Conservation (phyloP, 2,329 filamentous ascomycete species). For the Aureobasidium subglaciale region DNA sequence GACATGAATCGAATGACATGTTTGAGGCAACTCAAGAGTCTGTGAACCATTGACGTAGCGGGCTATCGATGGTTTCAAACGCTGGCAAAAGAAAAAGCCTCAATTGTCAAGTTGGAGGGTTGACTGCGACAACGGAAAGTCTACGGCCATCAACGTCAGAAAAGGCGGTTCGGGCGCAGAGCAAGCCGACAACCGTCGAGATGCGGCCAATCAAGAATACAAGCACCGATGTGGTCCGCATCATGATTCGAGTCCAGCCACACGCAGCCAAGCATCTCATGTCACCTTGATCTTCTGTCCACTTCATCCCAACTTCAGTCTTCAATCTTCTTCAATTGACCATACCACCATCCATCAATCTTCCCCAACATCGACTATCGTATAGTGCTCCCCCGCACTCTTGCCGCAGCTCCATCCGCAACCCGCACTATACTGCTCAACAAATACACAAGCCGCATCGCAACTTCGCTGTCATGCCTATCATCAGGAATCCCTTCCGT, state of each 20-base stretch:
- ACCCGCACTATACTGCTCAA: conserved; percentile 4
- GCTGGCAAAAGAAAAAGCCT: neutral
- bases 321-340: neutral
- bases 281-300: neutral
- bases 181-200: neutral
- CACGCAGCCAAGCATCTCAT: neutral
- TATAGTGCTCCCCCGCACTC: neutral
- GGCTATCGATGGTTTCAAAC: neutral
- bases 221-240: neutral
- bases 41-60: neutral
- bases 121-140: conserved; percentile 1
- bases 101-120: neutral
- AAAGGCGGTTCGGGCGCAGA: neutral
- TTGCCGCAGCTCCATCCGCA: neutral
- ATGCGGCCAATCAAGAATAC: conserved; percentile 1
- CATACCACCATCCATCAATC: neutral
- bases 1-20: neutral
- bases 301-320: neutral
- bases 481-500: conserved; percentile 34
- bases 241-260: conserved; percentile 1
- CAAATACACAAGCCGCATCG: neutral
- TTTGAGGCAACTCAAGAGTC: neutral
- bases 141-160: neutral
- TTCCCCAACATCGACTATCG: neutral
- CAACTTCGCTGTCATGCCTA: conserved; percentile 25